Evolutionary conservation across 202 grass and related monocot genomes (phyloP), one percentile per base, ranked within the genome.

Genomic region (Saccharum hybrid): DNA sequence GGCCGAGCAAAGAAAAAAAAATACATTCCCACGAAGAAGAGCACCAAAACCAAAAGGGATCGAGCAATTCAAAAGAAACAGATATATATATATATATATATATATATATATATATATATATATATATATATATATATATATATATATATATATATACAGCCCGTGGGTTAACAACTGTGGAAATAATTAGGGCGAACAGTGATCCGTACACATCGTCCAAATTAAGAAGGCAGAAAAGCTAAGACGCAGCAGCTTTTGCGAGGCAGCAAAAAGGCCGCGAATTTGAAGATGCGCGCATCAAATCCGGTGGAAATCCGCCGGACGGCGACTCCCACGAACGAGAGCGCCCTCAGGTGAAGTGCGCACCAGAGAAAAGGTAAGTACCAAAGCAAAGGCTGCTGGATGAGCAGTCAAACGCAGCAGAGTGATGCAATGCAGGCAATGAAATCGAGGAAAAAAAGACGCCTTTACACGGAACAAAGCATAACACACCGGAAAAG

Each of bases 161-260:
- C 61, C 59, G 71, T 67, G 61, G 78, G 46, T 73, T 37, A 80
- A 62, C 21, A 70, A 79, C 62, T 26, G 69, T 75, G 66, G 28
- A 72, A 82, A 71, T 68, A 86, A 82, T 81, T 59, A 75, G 63
- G 71, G 1, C 11, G 16, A 77, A 78, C 74, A 79, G 83, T 72
- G 22, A 15, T 64, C 88, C 84, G 88, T 90, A 90, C 89, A 51
- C 39, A 65, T 8, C 51, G 67, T 77, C 71, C 70, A 63, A 91
- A 85, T 77, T 85, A 77, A 91, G 76, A 84, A 90, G 81, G n/a
- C 76, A 14, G 38, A 82, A 91, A 91, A 88, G 77, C 38, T 68
- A 67, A 51, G 61, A 34, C 43, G 13, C 81, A 31, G 74, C 77
- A 79, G 72, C 85, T 77, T 88, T 81, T 84, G 66, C 46, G 82